Conservation (phyloP, 441 rosid genomes). For the Eutrema salsugineum region DNA sequence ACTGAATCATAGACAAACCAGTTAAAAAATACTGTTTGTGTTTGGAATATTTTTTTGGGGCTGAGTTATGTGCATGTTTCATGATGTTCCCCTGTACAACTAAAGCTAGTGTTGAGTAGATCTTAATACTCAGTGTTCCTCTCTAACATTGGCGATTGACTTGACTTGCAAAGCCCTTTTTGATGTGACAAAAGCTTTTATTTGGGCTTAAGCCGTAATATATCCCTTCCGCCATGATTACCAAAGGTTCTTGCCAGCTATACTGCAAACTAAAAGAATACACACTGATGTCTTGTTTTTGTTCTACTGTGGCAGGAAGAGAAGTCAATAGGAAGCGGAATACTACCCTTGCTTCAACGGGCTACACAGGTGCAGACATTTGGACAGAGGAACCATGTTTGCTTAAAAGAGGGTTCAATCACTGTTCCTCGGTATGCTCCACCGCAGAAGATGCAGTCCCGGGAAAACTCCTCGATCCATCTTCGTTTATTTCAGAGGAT, state of each 20-base stretch:
- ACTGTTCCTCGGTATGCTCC: conserved; percentile 85
- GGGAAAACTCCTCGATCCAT: conserved; percentile 72
- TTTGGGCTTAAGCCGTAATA: background rate
- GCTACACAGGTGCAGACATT: conserved; percentile 80
- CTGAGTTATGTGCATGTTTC: background rate
- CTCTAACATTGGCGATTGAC: background rate
- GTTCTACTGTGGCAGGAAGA: conserved; percentile 48
- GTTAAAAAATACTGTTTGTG: background rate
- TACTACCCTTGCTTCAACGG: conserved; percentile 63
- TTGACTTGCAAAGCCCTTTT: conserved; percentile 1
- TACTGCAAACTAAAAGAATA: background rate
- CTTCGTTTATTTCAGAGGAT: conserved; percentile 73
- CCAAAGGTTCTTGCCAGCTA: background rate
- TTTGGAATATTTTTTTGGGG: background rate
- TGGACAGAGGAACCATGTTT: conserved; percentile 74
- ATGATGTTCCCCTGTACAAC: background rate
- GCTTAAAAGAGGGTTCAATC: conserved; percentile 74
- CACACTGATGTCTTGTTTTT: conserved; percentile 11
- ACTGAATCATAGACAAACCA: background rate
- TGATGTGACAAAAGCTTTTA: background rate
- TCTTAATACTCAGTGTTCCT: background rate
- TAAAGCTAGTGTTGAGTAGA: background rate
- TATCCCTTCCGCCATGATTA: background rate
- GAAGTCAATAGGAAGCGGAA: conserved; percentile 79
- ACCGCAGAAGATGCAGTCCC: conserved; percentile 79